These are phyloP conservation scores for Dendrobium officinale DNA, from an alignment of 106 monocot genomes.

Conservation along the genomic window DNA sequence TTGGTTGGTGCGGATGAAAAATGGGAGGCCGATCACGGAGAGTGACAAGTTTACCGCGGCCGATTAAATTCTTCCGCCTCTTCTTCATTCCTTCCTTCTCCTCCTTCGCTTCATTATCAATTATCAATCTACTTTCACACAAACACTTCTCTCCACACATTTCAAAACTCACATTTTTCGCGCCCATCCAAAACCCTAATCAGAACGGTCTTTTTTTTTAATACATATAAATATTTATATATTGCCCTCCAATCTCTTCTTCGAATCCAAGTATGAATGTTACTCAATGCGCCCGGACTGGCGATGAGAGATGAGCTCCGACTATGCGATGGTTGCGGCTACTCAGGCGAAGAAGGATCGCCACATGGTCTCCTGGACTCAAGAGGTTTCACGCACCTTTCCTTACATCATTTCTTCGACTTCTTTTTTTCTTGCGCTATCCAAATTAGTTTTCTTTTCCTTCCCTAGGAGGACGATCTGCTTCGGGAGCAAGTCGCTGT, in stretches of 20 bases:
- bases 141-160: background rate
- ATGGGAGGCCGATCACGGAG: background rate
- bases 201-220: no score
- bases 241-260: background rate
- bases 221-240: background rate
- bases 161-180: background rate
- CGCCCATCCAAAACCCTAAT: background rate
- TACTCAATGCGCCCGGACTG: background rate
- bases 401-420: background rate
- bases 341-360: constrained; percentile 33
- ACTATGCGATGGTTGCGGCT: background rate
- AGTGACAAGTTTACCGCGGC: background rate
- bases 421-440: background rate
- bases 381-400: constrained; percentile 16
- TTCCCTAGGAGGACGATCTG: constrained; percentile 53
- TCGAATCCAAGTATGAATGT: background rate
- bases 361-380: constrained; percentile 54
- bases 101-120: no score
- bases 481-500: constrained; percentile 58
- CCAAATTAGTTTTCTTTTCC: background rate
- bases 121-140: no score
- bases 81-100: background rate
- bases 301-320: constrained; percentile 6
- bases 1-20: background rate
- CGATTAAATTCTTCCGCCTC: background rate